phyloP scores from a whole-genome alignment of 1,139 yeast species.

The Pneumocystis wakefieldiae region DNA sequence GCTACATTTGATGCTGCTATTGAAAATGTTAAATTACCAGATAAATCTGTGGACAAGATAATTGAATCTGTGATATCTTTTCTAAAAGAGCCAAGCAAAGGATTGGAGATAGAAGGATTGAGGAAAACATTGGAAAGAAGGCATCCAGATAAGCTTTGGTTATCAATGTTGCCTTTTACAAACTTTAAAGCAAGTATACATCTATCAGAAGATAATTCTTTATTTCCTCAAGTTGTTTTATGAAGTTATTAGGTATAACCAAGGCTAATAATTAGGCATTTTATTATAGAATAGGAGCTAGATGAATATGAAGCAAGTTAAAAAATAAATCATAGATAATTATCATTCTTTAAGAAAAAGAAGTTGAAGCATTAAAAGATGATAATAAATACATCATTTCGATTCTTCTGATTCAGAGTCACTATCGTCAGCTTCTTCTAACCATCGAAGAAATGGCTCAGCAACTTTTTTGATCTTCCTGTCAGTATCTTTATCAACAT shows the following conservation, averaged over 20 bases:
- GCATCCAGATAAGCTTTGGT: not conserved
- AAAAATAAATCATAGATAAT: not conserved
- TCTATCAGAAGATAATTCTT: not conserved
- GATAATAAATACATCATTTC: constrained; percentile 9
- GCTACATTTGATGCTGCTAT: not conserved
- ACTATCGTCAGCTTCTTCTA: constrained; percentile 83
- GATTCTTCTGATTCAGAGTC: constrained; percentile 38
- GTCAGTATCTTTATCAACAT: constrained; percentile 78
- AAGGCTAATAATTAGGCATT: not conserved
- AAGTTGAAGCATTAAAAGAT: not conserved
- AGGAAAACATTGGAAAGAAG: not conserved
- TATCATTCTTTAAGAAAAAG: not conserved
- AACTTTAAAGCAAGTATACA: not conserved
- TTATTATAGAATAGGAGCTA: not conserved
- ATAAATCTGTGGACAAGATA: not conserved
- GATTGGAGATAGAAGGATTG: not conserved
- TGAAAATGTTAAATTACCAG: constrained; percentile 1
- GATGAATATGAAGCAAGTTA: not conserved
- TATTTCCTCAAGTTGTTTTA: not conserved
- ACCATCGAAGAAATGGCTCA: constrained; percentile 88
- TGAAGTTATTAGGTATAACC: not conserved
- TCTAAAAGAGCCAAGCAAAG: not conserved
- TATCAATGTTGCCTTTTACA: not conserved
- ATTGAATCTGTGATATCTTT: not conserved
- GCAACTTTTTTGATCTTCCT: constrained; percentile 95